Conservation (phyloP, 441 rosid species). For the Sinapis alba region DNA sequence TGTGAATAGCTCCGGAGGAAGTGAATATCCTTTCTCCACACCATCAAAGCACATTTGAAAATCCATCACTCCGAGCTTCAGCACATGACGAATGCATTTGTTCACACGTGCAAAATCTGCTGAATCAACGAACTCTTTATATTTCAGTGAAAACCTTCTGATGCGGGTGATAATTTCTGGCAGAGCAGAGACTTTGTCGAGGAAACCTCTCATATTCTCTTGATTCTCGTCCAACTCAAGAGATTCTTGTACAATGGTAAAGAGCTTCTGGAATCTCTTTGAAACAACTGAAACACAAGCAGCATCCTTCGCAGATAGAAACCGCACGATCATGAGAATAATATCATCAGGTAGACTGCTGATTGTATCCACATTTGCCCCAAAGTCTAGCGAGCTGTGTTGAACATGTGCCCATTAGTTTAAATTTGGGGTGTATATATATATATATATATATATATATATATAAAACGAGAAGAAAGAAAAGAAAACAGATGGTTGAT, state of each 20-base stretch:
- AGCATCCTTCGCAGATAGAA: background rate
- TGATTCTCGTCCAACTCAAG: background rate
- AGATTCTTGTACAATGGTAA: no score
- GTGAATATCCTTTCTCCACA: background rate
- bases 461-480: background rate
- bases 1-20: background rate
- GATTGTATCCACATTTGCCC: background rate
- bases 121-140: background rate
- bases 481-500: conserved; percentile 4
- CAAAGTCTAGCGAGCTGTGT: background rate
- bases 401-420: background rate
- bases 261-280: background rate
- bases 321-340: background rate
- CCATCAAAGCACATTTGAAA: background rate
- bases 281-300: background rate
- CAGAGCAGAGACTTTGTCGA: background rate
- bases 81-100: background rate
- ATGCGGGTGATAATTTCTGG: background rate
- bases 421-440: no score
- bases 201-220: background rate
- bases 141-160: background rate
- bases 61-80: background rate
- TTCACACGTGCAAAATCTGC: background rate
- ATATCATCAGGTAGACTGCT: background rate
- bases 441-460: no score